phyloP scores from a whole-genome alignment of 805 yeast genomes.

The Yarrowia sp. region DNA sequence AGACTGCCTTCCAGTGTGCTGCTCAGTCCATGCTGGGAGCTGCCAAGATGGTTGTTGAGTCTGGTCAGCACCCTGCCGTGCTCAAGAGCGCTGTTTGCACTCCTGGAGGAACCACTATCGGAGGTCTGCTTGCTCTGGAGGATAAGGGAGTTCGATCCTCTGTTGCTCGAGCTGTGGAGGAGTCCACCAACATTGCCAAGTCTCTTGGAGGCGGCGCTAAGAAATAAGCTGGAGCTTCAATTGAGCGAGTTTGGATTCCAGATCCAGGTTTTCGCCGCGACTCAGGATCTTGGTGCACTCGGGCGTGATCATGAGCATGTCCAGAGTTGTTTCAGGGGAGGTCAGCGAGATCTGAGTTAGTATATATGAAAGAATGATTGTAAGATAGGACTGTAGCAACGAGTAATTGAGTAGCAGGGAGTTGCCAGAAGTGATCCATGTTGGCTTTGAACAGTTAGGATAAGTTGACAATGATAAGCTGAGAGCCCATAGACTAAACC shows the following conservation, averaged over 20 bases:
- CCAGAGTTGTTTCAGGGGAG: slow-evolving; percentile 20
- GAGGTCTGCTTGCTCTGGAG: slow-evolving; percentile 90
- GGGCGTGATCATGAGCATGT: slow-evolving; percentile 31
- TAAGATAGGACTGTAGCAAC: too few species aligned
- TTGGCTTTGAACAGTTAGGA: too few species aligned
- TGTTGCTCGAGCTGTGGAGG: slow-evolving; percentile 83
- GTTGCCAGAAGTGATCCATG: too few species aligned
- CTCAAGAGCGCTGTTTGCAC: slow-evolving; percentile 88
- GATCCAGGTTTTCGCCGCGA: slow-evolving; percentile 26
- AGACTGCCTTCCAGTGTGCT: slow-evolving; percentile 79
- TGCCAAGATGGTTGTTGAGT: slow-evolving; percentile 79
- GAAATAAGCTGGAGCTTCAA: slow-evolving; percentile 1
- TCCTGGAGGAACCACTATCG: slow-evolving; percentile 97
- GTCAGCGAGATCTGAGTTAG: slow-evolving; percentile 9
- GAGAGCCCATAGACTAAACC: too few species aligned
- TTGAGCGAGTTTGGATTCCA: background rate
- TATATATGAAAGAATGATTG: background rate
- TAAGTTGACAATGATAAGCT: too few species aligned
- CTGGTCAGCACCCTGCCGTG: slow-evolving; percentile 84
- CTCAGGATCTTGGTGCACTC: slow-evolving; percentile 26
- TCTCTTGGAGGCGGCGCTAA: slow-evolving; percentile 18
- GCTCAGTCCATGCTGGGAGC: slow-evolving; percentile 94
- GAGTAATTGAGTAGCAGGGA: too few species aligned
- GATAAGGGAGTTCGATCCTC: slow-evolving; percentile 85
- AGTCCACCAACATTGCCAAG: slow-evolving; percentile 78